These are phyloP conservation scores for Tulasnella sp. DNA, from an alignment of 768 basidiomycete species.

Conservation along the genomic window DNA sequence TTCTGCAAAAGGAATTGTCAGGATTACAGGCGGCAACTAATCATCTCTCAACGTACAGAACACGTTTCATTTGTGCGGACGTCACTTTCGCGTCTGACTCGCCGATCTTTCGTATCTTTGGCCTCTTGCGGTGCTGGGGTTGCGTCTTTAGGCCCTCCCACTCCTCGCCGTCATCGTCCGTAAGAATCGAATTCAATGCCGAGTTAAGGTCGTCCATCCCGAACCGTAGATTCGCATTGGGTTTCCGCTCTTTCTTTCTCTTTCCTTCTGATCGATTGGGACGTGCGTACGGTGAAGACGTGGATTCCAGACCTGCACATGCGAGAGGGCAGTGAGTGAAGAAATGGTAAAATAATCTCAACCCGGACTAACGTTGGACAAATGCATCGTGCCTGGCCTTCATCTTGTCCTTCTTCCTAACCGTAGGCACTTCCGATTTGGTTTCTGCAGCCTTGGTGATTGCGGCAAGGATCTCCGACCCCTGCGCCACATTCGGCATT, in stretches of 20 bases:
- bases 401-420: conserved; percentile 58
- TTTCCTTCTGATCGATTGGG: conserved; percentile 35
- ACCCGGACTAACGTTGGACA: conserved; percentile 35
- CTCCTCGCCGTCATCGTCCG: neutral
- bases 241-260: conserved; percentile 58
- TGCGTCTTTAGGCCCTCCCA: neutral
- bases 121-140: conserved; percentile 12
- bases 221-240: conserved; percentile 28
- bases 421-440: conserved; percentile 19
- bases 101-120: conserved; percentile 59
- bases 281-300: conserved; percentile 51
- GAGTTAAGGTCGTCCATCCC: conserved; percentile 29
- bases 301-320: conserved; percentile 40
- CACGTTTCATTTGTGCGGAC: conserved; percentile 51
- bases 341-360: neutral
- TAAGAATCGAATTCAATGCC: neutral
- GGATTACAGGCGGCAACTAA: neutral
- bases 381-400: conserved; percentile 56
- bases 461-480: conserved; percentile 19
- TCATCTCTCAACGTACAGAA: conserved; percentile 40
- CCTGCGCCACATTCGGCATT: neutral
- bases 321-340: neutral
- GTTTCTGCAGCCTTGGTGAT: conserved; percentile 30
- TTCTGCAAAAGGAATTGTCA: neutral
- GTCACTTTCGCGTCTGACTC: conserved; percentile 38